A percentile compares a stretch with the other conserved stretches of the same genome.
These are phyloP conservation scores for Colletotrichum cuscutae DNA, from an alignment of 2,329 filamentous ascomycete genomes.

Conservation along the genomic window DNA sequence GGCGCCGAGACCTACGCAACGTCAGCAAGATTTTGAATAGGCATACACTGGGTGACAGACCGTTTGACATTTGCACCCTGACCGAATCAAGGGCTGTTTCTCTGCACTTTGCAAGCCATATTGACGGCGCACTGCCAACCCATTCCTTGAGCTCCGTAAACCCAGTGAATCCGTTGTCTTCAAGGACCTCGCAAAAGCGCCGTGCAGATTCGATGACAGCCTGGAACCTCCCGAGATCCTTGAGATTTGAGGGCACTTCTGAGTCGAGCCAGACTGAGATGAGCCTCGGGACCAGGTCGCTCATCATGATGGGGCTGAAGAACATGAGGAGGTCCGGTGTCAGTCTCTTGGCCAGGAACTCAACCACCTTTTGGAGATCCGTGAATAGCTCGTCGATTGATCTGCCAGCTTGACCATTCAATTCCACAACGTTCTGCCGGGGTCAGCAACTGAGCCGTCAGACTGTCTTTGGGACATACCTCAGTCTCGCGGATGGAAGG, in stretches of 20 bases:
- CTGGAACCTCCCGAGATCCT: conserved; percentile 78
- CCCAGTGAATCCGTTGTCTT: conserved; percentile 70
- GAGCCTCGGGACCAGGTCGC: conserved; percentile 73
- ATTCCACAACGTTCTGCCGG: conserved; percentile 53
- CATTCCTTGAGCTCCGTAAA: conserved; percentile 77
- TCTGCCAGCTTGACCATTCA: conserved; percentile 54
- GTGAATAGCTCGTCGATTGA: conserved; percentile 62
- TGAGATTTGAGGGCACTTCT: conserved; percentile 79
- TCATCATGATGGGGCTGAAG: conserved; percentile 77
- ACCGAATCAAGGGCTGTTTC: conserved; percentile 82
- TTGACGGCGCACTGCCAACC: conserved; percentile 81
- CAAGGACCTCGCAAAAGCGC: conserved; percentile 72
- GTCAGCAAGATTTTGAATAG: not conserved
- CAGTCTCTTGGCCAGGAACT: conserved; percentile 62
- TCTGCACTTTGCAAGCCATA: conserved; percentile 87
- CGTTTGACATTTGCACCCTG: conserved; percentile 73
- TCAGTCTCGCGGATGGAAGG: conserved; percentile 49
- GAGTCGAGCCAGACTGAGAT: conserved; percentile 80
- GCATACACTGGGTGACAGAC: conserved; percentile 40
- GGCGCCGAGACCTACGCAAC: conserved; percentile 59
- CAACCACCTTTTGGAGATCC: conserved; percentile 63
- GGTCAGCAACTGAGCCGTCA: conserved; percentile 31
- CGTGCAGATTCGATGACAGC: conserved; percentile 72
- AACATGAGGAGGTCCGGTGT: conserved; percentile 65
- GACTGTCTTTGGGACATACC: conserved; percentile 16